phyloP scores from a whole-genome alignment of 2,329 filamentous ascomycete species.

The Fusarium proliferatum region DNA sequence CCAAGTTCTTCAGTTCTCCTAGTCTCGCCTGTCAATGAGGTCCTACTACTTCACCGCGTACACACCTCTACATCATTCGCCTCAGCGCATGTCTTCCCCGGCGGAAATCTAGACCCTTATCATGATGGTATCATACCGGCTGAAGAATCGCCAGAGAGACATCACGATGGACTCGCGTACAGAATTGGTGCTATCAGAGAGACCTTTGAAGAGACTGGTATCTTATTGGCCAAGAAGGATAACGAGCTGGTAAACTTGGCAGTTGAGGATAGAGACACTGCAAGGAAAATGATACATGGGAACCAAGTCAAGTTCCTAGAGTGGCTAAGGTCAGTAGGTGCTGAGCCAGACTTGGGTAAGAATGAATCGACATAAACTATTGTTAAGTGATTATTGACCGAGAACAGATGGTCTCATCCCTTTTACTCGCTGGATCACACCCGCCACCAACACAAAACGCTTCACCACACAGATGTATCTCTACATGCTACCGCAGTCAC shows the following conservation, averaged over 20 bases:
- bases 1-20: constrained; percentile 84
- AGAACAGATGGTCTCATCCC: constrained; percentile 73
- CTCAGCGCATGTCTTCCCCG: constrained; percentile 94
- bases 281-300: constrained; percentile 75
- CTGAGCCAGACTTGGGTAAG: constrained; percentile 72
- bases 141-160: constrained; percentile 63
- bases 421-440: constrained; percentile 94
- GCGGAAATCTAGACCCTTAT: constrained; percentile 80
- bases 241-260: constrained; percentile 70
- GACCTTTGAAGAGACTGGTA: constrained; percentile 95
- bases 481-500: constrained; percentile 77
- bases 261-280: constrained; percentile 70
- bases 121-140: constrained; percentile 75
- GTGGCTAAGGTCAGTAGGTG: constrained; percentile 69
- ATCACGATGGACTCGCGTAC: constrained; percentile 79
- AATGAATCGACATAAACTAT: neutral
- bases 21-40: constrained; percentile 85
- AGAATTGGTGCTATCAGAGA: constrained; percentile 87
- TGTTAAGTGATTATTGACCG: constrained; percentile 8
- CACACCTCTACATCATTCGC: constrained; percentile 85
- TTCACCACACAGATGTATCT: constrained; percentile 98
- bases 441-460: constrained; percentile 74
- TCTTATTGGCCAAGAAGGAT: constrained; percentile 74
- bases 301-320: constrained; percentile 73
- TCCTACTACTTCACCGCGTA: constrained; percentile 88